Base-by-base conservation (phyloP, 2,329 filamentous ascomycete species). In the Fusarium lateritium region DNA sequence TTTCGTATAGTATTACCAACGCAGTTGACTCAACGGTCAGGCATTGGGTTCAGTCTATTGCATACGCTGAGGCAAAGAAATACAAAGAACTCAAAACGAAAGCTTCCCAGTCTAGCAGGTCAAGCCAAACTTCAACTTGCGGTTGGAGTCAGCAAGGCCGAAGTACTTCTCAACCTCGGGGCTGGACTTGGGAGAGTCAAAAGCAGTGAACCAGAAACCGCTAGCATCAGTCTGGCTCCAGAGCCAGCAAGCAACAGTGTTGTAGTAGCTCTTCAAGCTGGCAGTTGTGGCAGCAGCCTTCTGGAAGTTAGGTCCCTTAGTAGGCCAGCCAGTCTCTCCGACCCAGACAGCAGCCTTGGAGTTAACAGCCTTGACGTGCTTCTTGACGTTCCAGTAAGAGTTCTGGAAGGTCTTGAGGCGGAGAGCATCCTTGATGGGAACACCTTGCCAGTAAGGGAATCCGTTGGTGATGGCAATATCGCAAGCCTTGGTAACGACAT, bases 141-240 rank as follows among this genome's bases (percentile, higher is more conserved):
- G 71, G 15, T 62, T 63, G 14, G 51, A 28, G 51, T 72, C 65
- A 5, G 71, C 71, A 26, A 73, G n/a, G 24, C 71, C 71, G 4
- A 73, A 73, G 43, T 73, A 61, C 47, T 70, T 72, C 71, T 73
- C 71, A 26, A 72, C 71, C 63, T 73, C 66, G 1, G 71, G 67
- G 17, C 19, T 72, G 13, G 64, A 45, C 0, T 38, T 14, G 2
- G 71, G 71, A 3, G 68, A 17, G 6, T 73, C 71, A 9, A 73
- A 73, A 13, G 71, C 71, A 21, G 71, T 73, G 57, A 73, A 73
- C 71, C 71, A 73, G 53, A 73, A 73, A 21, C 51, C 69, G 36
- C 71, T 73, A 19, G 53, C 49, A 14, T 62, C 61, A 22, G 62
- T 51, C 56, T 69, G 66, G 19, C 34, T 9, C 71, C 71, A 73